Percentiles rank a stretch among this genome's conserved stretches.
These are phyloP conservation scores for Asterochloris sp. DNA, from an alignment of 139 green algal species.

Conservation along the genomic window DNA sequence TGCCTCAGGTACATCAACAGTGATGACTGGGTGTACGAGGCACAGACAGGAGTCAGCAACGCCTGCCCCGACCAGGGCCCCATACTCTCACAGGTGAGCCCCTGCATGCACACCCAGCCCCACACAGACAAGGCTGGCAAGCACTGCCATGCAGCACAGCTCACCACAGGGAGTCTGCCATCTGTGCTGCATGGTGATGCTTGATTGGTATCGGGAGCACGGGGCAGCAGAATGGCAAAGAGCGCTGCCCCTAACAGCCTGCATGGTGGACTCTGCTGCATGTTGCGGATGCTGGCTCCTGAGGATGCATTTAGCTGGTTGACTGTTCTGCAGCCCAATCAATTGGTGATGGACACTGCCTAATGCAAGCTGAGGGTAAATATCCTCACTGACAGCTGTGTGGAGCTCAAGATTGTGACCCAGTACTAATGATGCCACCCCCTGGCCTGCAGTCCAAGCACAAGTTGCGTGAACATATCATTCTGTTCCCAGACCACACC, in stretches of 20 bases:
- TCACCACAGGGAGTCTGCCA: not conserved
- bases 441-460: slow-evolving; percentile 5
- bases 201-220: no score
- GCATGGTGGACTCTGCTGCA: not conserved
- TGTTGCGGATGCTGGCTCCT: not conserved
- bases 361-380: no score
- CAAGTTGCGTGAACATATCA: slow-evolving; percentile 4
- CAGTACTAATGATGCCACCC: not conserved
- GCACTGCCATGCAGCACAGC: not conserved
- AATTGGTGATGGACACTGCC: not conserved
- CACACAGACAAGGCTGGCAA: not conserved
- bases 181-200: no score
- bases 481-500: slow-evolving; percentile 10
- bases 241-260: not conserved
- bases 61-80: slow-evolving; percentile 1
- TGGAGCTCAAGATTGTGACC: not conserved
- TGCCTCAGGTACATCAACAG: not conserved
- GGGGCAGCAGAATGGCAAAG: no score
- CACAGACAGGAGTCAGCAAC: not conserved
- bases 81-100: not conserved
- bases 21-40: not conserved
- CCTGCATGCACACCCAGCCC: not conserved
- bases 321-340: not conserved
- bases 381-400: not conserved
- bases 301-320: not conserved